These are phyloP conservation scores for Blakeslea trispora DNA, from an alignment of 371 early-diverging fungal species.

Conservation along the genomic window DNA sequence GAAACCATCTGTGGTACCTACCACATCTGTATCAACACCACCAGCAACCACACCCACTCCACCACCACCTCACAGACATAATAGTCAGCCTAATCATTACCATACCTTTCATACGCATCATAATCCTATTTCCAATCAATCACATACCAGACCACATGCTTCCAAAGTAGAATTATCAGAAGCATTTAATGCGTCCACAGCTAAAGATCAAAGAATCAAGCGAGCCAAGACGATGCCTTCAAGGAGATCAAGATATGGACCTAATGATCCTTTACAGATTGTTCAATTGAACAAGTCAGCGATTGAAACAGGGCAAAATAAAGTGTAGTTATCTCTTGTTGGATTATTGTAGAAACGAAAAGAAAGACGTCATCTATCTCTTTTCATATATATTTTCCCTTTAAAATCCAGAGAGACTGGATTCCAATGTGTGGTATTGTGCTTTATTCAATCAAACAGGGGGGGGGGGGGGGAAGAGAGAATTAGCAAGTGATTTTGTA, in stretches of 20 bases:
- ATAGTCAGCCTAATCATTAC: constrained; percentile 6
- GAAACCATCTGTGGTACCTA: neutral
- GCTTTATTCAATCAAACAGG: too few relatives aligned
- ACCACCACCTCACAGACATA: constrained; percentile 7
- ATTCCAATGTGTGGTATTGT: too few relatives aligned
- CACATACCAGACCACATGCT: constrained; percentile 1
- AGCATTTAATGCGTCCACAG: neutral
- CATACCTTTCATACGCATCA: constrained; percentile 6
- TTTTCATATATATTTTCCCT: too few relatives aligned
- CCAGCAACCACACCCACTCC: neutral
- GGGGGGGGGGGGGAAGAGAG: too few relatives aligned
- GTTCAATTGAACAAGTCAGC: constrained; percentile 33
- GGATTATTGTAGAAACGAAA: neutral
- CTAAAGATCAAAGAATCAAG: constrained; percentile 19
- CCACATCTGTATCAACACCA: neutral
- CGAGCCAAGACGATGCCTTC: constrained; percentile 34
- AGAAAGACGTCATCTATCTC: neutral
- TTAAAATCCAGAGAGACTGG: too few relatives aligned
- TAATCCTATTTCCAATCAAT: constrained; percentile 2
- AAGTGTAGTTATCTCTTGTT: neutral
- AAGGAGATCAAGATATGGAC: constrained; percentile 29
- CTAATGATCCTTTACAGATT: constrained; percentile 32
- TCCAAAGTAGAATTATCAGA: neutral
- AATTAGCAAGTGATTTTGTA: too few relatives aligned
- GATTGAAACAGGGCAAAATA: constrained; percentile 17